These are phyloP conservation scores for Pleurotus platypus DNA, from an alignment of 768 basidiomycete species.

Conservation along the genomic window DNA sequence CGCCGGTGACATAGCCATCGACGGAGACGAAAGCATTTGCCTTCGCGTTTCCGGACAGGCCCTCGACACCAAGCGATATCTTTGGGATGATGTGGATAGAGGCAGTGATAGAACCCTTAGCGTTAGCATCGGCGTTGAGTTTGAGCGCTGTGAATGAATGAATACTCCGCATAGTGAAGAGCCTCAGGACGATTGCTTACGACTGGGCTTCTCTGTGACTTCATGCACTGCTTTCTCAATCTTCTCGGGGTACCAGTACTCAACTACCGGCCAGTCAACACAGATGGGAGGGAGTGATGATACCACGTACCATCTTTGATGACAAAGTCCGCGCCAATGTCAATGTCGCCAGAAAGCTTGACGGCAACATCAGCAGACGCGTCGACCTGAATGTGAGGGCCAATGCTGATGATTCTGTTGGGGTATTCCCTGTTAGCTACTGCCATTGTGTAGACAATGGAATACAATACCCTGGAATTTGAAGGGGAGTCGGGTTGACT, in stretches of 20 bases:
- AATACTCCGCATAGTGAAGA: not conserved
- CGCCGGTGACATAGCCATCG: not conserved
- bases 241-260: slow-evolving; percentile 5
- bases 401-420: slow-evolving; percentile 1
- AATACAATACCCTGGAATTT: not conserved
- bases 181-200: not conserved
- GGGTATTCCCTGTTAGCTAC: too few relatives aligned
- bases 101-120: not conserved
- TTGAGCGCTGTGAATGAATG: not conserved
- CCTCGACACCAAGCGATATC: not conserved
- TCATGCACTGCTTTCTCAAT: not conserved
- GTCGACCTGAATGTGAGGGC: not conserved
- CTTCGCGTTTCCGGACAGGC: not conserved
- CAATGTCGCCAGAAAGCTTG: slow-evolving; percentile 3
- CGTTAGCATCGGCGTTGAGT: slow-evolving; percentile 1
- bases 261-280: not conserved
- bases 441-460: too few relatives aligned
- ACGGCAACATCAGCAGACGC: not conserved
- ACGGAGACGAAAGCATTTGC: not conserved
- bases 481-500: slow-evolving; percentile 2
- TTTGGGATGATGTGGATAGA: not conserved
- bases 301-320: not conserved
- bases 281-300: not conserved
- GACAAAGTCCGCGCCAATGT: not conserved
- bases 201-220: not conserved